A percentile compares a stretch with the other conserved stretches of the same genome.
These are phyloP conservation scores for Salvia hispanica DNA, from an alignment of 257 asterid species.

Conservation along the genomic window DNA sequence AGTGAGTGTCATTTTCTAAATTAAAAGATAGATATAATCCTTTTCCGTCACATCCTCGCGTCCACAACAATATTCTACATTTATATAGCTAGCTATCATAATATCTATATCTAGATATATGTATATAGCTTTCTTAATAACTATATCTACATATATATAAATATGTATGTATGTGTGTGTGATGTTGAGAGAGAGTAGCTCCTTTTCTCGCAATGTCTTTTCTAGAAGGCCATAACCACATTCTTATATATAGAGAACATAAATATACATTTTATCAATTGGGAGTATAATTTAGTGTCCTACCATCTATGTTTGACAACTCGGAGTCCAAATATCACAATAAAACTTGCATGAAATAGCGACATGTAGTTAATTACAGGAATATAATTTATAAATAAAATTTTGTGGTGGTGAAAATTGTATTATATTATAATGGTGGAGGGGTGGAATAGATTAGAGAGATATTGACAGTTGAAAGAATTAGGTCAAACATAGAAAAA, in stretches of 20 bases:
- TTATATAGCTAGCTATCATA: background rate
- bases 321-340: background rate
- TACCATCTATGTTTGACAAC: background rate
- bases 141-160: background rate
- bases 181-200: background rate
- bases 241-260: background rate
- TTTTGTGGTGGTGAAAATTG: background rate
- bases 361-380: background rate
- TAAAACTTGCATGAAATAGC: background rate
- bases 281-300: background rate
- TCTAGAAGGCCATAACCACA: background rate
- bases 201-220: background rate
- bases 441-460: background rate
- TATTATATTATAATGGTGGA: background rate
- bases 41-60: constrained; percentile 2
- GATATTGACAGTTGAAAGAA: constrained; percentile 7
- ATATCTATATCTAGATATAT: background rate
- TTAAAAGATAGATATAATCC: constrained; percentile 9
- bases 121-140: background rate
- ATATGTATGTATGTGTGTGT: background rate
- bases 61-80: background rate
- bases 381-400: background rate
- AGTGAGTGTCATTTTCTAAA: constrained; percentile 22
- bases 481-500: background rate
- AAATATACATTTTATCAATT: background rate